These are phyloP conservation scores for Baudoinia panamericana DNA, from an alignment of 495 filamentous ascomycete genomes.

Conservation along the genomic window DNA sequence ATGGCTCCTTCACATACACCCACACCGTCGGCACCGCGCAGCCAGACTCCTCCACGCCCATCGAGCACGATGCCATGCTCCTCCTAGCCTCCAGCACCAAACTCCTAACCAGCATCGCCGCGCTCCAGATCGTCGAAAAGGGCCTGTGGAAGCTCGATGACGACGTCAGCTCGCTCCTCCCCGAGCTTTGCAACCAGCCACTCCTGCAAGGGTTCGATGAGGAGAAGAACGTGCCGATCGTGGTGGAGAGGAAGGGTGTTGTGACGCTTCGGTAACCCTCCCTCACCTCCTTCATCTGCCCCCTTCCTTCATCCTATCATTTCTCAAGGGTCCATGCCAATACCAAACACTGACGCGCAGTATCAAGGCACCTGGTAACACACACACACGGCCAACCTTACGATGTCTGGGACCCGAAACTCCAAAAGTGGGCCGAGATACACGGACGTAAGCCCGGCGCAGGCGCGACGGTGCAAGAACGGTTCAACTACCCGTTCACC, in stretches of 20 bases:
- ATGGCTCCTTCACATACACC: slow-evolving; percentile 21
- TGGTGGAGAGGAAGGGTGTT: slow-evolving; percentile 6
- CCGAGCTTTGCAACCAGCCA: slow-evolving; percentile 20
- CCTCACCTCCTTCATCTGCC: too few species aligned
- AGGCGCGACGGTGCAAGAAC: slow-evolving; percentile 3
- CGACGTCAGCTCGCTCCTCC: slow-evolving; percentile 21
- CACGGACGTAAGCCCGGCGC: neutral
- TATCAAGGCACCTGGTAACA: slow-evolving; percentile 17
- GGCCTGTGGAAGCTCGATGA: slow-evolving; percentile 27
- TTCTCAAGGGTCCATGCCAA: too few species aligned
- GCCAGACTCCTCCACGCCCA: slow-evolving; percentile 9
- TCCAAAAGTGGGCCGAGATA: slow-evolving; percentile 6
- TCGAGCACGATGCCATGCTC: slow-evolving; percentile 21
- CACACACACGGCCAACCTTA: slow-evolving; percentile 19
- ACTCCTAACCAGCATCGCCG: slow-evolving; percentile 26
- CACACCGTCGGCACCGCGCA: slow-evolving; percentile 15
- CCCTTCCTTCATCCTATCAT: too few species aligned
- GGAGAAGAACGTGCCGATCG: slow-evolving; percentile 13
- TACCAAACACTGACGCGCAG: neutral
- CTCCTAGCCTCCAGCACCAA: slow-evolving; percentile 25
- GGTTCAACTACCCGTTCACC: slow-evolving; percentile 22
- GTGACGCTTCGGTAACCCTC: slow-evolving; percentile 20
- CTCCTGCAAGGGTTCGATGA: slow-evolving; percentile 21
- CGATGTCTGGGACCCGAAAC: slow-evolving; percentile 4
- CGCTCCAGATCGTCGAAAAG: slow-evolving; percentile 26